Evolutionary conservation across 148 eudicot species (phyloP).

Genomic region (Rheum nobile): DNA sequence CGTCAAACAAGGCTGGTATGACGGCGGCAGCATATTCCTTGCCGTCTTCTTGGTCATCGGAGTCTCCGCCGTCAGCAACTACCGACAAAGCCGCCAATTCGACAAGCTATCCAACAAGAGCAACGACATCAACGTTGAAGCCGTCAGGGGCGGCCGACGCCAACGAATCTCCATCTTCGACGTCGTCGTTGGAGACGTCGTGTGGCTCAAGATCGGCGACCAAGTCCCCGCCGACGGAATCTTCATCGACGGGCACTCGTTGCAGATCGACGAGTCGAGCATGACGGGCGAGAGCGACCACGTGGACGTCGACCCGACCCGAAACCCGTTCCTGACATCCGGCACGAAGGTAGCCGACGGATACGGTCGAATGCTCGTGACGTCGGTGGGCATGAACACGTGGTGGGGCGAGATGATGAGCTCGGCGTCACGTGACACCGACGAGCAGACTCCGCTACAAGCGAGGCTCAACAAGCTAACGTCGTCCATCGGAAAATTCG

Average conservation of each 20-base stretch:
- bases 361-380: slow-evolving; percentile 22
- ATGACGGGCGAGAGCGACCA: slow-evolving; percentile 31
- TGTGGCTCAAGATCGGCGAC: slow-evolving; percentile 23
- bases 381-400: slow-evolving; percentile 25
- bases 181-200: slow-evolving; percentile 21
- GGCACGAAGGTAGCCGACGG: slow-evolving; percentile 28
- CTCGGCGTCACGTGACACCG: slow-evolving; percentile 10
- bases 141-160: slow-evolving; percentile 12
- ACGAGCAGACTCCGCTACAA: slow-evolving; percentile 23
- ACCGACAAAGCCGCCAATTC: slow-evolving; percentile 20
- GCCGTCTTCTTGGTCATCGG: slow-evolving; percentile 23
- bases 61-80: slow-evolving; percentile 20
- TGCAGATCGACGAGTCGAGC: slow-evolving; percentile 25
- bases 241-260: slow-evolving; percentile 17
- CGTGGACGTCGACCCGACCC: slow-evolving; percentile 9
- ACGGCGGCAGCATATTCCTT: slow-evolving; percentile 24
- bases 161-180: slow-evolving; percentile 18
- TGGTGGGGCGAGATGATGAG: slow-evolving; percentile 32
- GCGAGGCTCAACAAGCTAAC: slow-evolving; percentile 23
- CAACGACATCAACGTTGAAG: slow-evolving; percentile 17
- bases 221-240: too few species aligned
- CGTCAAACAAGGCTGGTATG: slow-evolving; percentile 21
- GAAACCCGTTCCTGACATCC: slow-evolving; percentile 17
- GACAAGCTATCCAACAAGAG: slow-evolving; percentile 19
- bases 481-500: slow-evolving; percentile 23